Evolutionary conservation across 805 yeast species (phyloP).

Genomic region (Suhomyces pyralidae): DNA sequence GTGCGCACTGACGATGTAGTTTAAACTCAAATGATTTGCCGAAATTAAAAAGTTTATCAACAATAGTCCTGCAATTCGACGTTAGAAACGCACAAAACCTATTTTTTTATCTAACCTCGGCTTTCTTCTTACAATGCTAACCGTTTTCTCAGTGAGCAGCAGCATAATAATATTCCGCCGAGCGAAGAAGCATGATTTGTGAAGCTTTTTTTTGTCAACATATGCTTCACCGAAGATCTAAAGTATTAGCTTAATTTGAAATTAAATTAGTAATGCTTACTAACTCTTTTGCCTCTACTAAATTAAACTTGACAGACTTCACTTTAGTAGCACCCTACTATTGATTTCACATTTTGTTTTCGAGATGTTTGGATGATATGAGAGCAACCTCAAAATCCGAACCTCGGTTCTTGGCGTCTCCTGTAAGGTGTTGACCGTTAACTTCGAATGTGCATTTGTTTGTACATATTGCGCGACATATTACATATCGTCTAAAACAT

Average conservation of each 20-base stretch:
- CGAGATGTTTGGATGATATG: neutral
- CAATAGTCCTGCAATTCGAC: neutral
- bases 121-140: neutral
- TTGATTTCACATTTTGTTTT: neutral
- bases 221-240: neutral
- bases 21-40: neutral
- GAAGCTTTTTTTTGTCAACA: neutral
- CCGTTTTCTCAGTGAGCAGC: neutral
- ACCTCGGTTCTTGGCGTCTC: neutral
- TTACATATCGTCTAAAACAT: neutral
- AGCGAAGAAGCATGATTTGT: neutral
- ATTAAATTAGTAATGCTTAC: neutral
- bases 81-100: neutral
- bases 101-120: neutral
- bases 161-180: neutral
- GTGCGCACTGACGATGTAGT: neutral
- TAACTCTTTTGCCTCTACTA: neutral
- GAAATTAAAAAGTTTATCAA: conserved; percentile 2
- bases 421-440: neutral
- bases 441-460: neutral
- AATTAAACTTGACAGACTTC: neutral
- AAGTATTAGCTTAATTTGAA: neutral
- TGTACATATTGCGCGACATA: neutral
- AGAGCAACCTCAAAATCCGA: neutral
- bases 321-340: neutral